Conservation (phyloP, 78 protist species). For the Dictyostelium firmibasis region DNA sequence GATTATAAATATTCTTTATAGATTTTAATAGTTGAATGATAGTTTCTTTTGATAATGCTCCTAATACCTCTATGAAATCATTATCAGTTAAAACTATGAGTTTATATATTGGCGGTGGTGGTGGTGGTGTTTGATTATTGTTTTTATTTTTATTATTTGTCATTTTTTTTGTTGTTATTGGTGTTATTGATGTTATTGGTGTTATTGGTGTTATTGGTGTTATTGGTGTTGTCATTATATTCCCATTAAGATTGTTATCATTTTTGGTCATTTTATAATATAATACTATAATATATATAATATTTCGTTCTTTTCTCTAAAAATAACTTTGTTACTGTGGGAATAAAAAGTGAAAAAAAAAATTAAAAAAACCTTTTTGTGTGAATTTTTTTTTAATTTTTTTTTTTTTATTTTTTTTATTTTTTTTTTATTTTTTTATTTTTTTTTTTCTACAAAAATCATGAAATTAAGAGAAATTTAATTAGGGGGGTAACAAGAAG, state of each 20-base stretch:
- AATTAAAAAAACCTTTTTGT: neutral
- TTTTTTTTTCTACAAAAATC: neutral
- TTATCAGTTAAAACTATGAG: constrained; percentile 24
- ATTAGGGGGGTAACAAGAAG: neutral
- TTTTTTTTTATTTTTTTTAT: no score
- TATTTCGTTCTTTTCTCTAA: no score
- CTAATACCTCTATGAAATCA: constrained; percentile 8
- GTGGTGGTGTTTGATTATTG: neutral
- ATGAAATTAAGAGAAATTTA: neutral
- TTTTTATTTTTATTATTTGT: neutral
- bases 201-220: no score
- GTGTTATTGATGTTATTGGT: no score
- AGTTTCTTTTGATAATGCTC: constrained; percentile 21
- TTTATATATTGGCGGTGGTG: neutral
- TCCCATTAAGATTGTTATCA: neutral
- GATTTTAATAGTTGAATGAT: constrained; percentile 22
- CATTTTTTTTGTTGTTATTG: neutral
- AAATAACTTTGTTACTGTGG: no score
- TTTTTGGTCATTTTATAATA: neutral
- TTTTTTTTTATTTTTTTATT: neutral
- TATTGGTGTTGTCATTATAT: no score
- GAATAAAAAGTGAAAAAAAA: neutral
- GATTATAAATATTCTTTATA: constrained; percentile 1
- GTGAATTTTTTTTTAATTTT: no score
- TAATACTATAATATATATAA: no score